Evolutionary conservation across 176 grass and related monocot species (phyloP).

Genomic region (Aechmea fasciata): DNA sequence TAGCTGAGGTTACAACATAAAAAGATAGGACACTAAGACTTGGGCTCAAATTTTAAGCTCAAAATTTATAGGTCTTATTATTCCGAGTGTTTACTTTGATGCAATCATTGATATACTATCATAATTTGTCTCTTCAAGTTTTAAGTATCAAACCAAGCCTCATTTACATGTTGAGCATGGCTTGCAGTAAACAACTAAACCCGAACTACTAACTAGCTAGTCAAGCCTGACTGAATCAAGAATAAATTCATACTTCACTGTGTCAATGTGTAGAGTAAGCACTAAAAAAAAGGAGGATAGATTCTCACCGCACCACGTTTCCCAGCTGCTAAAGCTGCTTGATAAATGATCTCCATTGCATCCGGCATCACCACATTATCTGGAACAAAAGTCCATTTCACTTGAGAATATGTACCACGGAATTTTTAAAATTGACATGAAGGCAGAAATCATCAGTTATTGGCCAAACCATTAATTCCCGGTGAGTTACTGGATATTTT

Average conservation of each 20-base stretch:
- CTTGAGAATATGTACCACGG: conserved; percentile 2
- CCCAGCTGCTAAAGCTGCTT: conserved; percentile 48
- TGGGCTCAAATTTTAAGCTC: too few species aligned
- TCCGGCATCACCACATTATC: conserved; percentile 65
- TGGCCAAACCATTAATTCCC: conserved; percentile 35
- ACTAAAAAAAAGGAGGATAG: neutral
- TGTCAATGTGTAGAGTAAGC: neutral
- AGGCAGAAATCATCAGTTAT: neutral
- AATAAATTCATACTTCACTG: neutral
- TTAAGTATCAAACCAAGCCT: too few species aligned
- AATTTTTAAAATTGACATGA: neutral
- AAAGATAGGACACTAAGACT: too few species aligned
- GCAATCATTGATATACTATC: too few species aligned
- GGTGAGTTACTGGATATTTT: conserved; percentile 41
- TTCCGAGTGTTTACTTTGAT: too few species aligned
- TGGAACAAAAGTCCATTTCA: conserved; percentile 22
- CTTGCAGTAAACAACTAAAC: too few species aligned
- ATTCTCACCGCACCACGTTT: conserved; percentile 55
- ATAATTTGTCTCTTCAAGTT: too few species aligned
- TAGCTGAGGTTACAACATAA: too few species aligned
- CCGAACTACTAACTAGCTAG: too few species aligned
- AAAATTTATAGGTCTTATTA: too few species aligned
- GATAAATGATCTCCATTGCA: conserved; percentile 65
- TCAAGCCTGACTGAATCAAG: neutral
- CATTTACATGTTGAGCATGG: too few species aligned